Conservation (phyloP, 1,139 yeast genomes). For the Blastobotrys ciferrii region DNA sequence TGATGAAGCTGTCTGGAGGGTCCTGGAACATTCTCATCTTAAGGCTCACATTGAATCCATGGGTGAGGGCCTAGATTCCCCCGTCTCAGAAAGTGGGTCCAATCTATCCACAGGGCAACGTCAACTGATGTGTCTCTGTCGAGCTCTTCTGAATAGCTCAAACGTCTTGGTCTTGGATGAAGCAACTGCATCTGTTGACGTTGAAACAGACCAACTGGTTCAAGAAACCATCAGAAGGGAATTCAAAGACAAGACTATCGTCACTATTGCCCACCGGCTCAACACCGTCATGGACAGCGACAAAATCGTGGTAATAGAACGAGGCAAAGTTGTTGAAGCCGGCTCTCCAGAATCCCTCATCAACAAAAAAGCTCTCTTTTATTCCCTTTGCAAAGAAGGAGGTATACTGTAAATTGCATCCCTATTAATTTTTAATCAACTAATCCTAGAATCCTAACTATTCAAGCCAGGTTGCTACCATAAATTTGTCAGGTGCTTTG, state of each 20-base stretch:
- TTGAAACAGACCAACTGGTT: constrained; percentile 70
- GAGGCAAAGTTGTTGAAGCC: constrained; percentile 66
- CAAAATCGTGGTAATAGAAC: constrained; percentile 61
- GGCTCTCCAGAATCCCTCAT: constrained; percentile 56
- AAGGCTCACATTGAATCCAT: constrained; percentile 65
- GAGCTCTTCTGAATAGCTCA: constrained; percentile 64
- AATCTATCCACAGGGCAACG: constrained; percentile 75
- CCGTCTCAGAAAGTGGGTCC: constrained; percentile 54
- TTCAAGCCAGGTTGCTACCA: too few relatives aligned
- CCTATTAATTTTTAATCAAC: not conserved
- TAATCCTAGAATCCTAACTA: not conserved
- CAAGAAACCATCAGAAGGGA: constrained; percentile 69
- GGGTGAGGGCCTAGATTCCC: constrained; percentile 34
- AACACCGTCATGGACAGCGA: constrained; percentile 82
- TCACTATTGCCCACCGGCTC: constrained; percentile 78
- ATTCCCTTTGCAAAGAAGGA: constrained; percentile 10
- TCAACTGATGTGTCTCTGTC: constrained; percentile 68
- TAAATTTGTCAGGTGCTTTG: too few relatives aligned
- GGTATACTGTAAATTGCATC: constrained; percentile 9
- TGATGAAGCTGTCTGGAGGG: constrained; percentile 61
- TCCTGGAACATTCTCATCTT: constrained; percentile 79
- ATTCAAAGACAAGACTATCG: constrained; percentile 62
- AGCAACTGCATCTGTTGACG: constrained; percentile 82
- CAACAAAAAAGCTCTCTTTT: not conserved
- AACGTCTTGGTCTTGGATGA: constrained; percentile 69